Evolutionary conservation across 1,284 basidiomycete genomes (phyloP), one percentile per base, ranked within the genome.

Genomic region (Trichosporon coremiiforme): DNA sequence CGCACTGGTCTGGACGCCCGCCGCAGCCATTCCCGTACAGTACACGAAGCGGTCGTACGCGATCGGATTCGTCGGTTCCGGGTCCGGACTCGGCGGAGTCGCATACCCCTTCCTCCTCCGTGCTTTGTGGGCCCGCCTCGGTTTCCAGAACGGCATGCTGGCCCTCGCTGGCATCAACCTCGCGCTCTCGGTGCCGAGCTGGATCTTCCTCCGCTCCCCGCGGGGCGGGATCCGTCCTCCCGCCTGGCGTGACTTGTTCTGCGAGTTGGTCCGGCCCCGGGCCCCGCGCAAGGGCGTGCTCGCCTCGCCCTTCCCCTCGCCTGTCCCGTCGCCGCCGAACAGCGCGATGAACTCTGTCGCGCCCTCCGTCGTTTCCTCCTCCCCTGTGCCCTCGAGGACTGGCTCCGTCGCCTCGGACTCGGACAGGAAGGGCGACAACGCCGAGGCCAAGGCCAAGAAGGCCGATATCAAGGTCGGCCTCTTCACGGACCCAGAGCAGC

Each of bases 21-120:
- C 78, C 0, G 81, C 80, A 0, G 78, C 80, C 3, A 76, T 82
- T 17, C 72, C 74, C 2, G 79, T 78, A 0, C 82, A 82, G 63
- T 83, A 81, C 81, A 74, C 75, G 17, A 73, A 70, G 47, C 73
- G 81, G 31, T 75, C 77, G 5, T 79, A 77, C 3, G 81, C 82
- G 1, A 77, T 80, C n/a, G 82, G 79, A 2, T 71, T 82, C 67
- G 79, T 82, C 22, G 76, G 79, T 4, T 77, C 77, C 66, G 82
- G 82, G 9, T 78, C 76, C 47, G 82, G 82, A 7, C 67, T 81
- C 9, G 79, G 79, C 12, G 78, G 79, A 4, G 77, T 83, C 29
- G 73, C 81, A 66, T 80, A 80, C 68, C 82, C 82, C 12, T 79
- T 83, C 69, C 75, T 77, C 63, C 71, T 83, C n/a, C 41, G 66